phyloP scores from a whole-genome alignment of 139 green algal species.

The Zygnema cylindricum region DNA sequence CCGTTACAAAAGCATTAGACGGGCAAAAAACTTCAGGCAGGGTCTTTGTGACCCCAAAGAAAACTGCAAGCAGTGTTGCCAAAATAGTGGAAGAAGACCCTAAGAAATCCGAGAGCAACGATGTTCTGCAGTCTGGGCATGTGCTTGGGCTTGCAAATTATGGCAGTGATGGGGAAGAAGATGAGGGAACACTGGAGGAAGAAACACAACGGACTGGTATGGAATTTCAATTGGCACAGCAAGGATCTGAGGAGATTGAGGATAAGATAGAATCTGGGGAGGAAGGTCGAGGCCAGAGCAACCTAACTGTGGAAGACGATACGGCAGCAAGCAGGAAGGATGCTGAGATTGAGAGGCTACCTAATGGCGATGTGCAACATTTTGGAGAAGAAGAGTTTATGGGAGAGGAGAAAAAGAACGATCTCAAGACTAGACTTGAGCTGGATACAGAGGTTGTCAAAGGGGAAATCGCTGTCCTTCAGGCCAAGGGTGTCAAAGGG shows the following conservation, averaged over 20 bases:
- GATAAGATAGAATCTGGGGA: too few species aligned
- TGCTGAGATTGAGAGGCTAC: neutral
- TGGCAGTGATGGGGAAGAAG: neutral
- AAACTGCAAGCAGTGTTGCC: neutral
- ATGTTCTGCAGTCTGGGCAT: neutral
- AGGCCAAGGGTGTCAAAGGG: too few species aligned
- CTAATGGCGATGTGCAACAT: neutral
- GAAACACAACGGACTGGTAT: too few species aligned
- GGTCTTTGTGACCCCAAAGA: neutral
- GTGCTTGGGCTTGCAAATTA: neutral
- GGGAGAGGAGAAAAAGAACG: neutral
- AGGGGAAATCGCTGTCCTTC: too few species aligned
- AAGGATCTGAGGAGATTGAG: too few species aligned
- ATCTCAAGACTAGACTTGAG: neutral
- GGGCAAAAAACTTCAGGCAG: too few species aligned
- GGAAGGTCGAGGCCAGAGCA: neutral
- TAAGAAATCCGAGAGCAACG: neutral
- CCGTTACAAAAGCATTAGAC: neutral
- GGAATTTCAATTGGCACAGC: too few species aligned
- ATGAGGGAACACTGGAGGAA: neutral
- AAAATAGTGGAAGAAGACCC: neutral
- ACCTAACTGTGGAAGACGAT: neutral
- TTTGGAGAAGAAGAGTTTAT: neutral
- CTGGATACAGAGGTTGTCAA: neutral
- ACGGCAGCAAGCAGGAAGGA: neutral